Conservation (phyloP, 371 early-diverging fungal genomes). For the Apophysomyces ossiformis region DNA sequence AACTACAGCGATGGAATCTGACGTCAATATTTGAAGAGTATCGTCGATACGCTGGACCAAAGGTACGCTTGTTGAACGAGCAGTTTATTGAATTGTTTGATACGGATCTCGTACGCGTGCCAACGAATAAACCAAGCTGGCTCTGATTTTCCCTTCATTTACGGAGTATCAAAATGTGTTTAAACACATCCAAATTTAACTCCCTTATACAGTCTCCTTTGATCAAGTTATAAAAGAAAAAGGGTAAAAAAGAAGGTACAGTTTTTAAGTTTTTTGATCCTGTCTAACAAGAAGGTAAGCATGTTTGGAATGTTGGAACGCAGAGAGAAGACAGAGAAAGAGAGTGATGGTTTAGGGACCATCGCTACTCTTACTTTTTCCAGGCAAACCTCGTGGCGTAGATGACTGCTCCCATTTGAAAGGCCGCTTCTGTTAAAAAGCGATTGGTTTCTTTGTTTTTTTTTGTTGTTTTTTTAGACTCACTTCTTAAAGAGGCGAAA, state of each 20-base stretch:
- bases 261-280: no score
- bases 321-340: no score
- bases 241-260: no score
- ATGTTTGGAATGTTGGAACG: no score
- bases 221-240: no score
- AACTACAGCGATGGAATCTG: conserved; percentile 96
- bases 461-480: conserved; percentile 1
- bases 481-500: conserved; percentile 6
- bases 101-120: conserved; percentile 89
- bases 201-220: no score
- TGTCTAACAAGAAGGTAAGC: no score
- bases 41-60: conserved; percentile 94
- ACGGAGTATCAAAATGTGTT: conserved; percentile 31
- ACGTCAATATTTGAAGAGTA: conserved; percentile 98
- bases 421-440: neutral
- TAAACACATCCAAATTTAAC: no score
- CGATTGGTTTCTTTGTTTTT: conserved; percentile 4
- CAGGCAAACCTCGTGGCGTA: neutral
- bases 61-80: conserved; percentile 92
- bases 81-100: conserved; percentile 96
- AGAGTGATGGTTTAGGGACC: no score
- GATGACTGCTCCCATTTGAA: conserved; percentile 6
- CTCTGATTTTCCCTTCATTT: conserved; percentile 27
- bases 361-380: neutral
- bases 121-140: conserved; percentile 83